Percentiles rank a stretch among this genome's conserved stretches.
phyloP scores from a whole-genome alignment of 2,329 filamentous ascomycete species.

The Aspergillus proliferans region DNA sequence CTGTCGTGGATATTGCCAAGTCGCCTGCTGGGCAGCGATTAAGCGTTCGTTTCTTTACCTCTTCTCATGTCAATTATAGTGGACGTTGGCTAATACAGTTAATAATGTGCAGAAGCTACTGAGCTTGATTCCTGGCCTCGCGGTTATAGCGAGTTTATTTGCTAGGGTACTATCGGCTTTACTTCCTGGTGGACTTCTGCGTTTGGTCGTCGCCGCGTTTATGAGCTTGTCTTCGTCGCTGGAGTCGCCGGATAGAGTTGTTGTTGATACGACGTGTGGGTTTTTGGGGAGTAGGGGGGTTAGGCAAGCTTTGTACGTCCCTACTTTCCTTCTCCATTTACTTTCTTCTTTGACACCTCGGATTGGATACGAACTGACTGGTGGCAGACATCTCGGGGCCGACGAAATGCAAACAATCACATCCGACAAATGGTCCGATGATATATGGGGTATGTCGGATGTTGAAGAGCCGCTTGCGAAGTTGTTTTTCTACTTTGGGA shows the following conservation, averaged over 20 bases:
- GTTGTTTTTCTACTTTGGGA: conserved; percentile 55
- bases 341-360: not conserved
- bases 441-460: conserved; percentile 51
- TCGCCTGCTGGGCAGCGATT: conserved; percentile 56
- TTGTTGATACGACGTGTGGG: conserved; percentile 43
- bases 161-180: conserved; percentile 38
- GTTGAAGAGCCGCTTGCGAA: conserved; percentile 33
- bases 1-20: conserved; percentile 62
- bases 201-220: conserved; percentile 35
- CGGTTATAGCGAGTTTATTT: conserved; percentile 31
- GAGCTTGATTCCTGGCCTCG: conserved; percentile 32
- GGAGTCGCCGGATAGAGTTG: conserved; percentile 31
- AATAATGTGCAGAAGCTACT: conserved; percentile 21
- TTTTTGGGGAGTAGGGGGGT: conserved; percentile 50
- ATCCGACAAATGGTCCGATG: conserved; percentile 51
- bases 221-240: conserved; percentile 18
- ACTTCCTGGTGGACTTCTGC: conserved; percentile 36
- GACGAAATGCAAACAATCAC: conserved; percentile 55
- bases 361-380: not conserved
- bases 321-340: not conserved
- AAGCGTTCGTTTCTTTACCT: conserved; percentile 19
- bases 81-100: not conserved
- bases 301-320: conserved; percentile 46
- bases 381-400: conserved; percentile 46
- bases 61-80: not conserved